Evolutionary conservation across 1,139 yeast genomes (phyloP), one percentile per base, ranked within the genome.

Genomic region (Zygoascus meyerae): DNA sequence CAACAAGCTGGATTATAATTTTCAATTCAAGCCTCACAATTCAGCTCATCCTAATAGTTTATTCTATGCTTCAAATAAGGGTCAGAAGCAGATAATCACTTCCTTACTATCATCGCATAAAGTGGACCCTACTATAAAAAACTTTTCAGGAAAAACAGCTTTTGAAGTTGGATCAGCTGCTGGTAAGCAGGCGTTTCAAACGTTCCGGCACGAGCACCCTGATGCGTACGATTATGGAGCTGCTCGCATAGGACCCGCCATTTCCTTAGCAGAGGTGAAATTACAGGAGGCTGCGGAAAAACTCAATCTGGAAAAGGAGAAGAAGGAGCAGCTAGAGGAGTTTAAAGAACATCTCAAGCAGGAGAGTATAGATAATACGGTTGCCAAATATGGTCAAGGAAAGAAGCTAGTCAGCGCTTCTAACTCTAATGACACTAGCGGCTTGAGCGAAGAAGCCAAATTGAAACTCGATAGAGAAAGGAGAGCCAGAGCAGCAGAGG

Each of bases 401-500:
- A 69, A 45, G 55, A 70, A 48, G 59, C 66, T 58, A 68, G 41
- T 21, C 18, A 17, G 36, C 11, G 29, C 40, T 35, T 14, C 40
- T 12, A 35, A 26, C n/a, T 16, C 28, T 17, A 34, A 28, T 2
- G 31, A 40, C 16, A 30, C 36, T 11, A 42, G 29, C 10, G 73
- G 72, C 0, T 62, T 83, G 47, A 69, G 75, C 9, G 90, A 83
- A 1, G 86, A 81, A 35, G 96, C 90, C 54, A 75, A 78, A 59
- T 73, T 74, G 74, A 76, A 81, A 59, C 67, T 92, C 30, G 89
- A 90, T 83, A 77, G 98, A 52, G 98, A 92, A 59, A 90, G 92
- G 61, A 71, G 98, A 47, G 97, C 97, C 0, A 74, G 97, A 51
- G 99, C 99, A 0, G 97, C 96, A 0, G 97, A 92, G 63, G 96